Percentiles rank a stretch among this genome's conserved stretches.
Conservation (phyloP, 2,329 filamentous ascomycete genomes). For the Penicillium glabrum region DNA sequence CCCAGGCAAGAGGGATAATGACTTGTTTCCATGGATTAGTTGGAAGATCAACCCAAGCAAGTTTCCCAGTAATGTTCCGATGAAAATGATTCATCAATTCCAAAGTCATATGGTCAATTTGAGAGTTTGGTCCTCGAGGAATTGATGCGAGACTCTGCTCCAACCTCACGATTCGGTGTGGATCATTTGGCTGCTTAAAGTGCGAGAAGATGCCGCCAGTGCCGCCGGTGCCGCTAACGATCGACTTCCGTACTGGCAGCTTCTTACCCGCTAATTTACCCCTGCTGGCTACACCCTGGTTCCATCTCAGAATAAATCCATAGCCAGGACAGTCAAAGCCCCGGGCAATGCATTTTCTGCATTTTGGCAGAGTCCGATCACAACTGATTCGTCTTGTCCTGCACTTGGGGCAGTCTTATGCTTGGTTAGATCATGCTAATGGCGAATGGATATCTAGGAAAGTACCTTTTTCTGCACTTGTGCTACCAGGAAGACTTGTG, state of each 20-base stretch:
- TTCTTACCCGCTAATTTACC: constrained; percentile 3
- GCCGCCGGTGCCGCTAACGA: neutral
- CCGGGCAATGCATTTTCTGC: constrained; percentile 8
- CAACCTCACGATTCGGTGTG: neutral
- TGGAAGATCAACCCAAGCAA: constrained; percentile 29
- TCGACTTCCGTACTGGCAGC: neutral
- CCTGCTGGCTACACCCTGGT: constrained; percentile 9
- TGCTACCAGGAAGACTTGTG: neutral
- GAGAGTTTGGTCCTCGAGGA: neutral
- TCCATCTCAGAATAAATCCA: constrained; percentile 6
- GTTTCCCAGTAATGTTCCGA: constrained; percentile 18
- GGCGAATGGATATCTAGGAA: neutral
- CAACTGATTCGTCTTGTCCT: constrained; percentile 7
- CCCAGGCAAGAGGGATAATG: constrained; percentile 24
- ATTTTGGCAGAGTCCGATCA: constrained; percentile 8
- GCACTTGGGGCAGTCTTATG: constrained; percentile 10
- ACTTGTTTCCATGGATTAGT: constrained; percentile 26
- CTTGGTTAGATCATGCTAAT: neutral
- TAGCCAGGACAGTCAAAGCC: constrained; percentile 9
- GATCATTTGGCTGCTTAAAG: neutral
- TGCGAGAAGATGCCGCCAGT: neutral
- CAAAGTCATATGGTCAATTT: neutral
- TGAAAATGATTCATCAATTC: constrained; percentile 27
- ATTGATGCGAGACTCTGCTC: neutral
- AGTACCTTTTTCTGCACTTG: constrained; percentile 10